Base-by-base conservation (phyloP, 2,329 filamentous ascomycete genomes). In the Curvularia verruculosa region DNA sequence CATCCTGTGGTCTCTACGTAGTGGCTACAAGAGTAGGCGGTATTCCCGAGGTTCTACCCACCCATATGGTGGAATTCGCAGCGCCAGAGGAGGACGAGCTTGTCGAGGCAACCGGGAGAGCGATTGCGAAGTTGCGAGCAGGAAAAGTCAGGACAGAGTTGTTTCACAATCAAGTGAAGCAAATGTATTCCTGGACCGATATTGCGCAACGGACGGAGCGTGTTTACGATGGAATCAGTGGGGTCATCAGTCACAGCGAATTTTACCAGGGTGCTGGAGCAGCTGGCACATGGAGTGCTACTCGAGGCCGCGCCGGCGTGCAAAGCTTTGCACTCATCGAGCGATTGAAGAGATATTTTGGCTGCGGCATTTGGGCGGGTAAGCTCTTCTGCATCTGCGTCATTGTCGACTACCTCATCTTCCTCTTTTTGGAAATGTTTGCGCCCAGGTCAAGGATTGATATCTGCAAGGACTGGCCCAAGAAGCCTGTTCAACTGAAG, bases 151-250 rank as follows among this genome's bases (percentile, higher is more conserved):
- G 92, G 61, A 96, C 95, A 0, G 94, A 98, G 74, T 86, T 89
- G 40, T 99, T 99, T 72, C 95, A 99, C 74, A 94, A 96, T 65
- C 91, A 98, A 76, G 95, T 99, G 61, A 92, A 94, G 77, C 91
- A 90, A 80, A 98, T 98, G 95, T 99, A 99, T 79, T 96, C 92
- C 1, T 99, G 95, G 95, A 91, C 91, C 26, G 94, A 99, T 74
- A 94, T 99, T 26, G 95, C 95, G 13, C 85, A 90, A 67, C 89
- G 95, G 53, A 98, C 95, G 0, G 95, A 99, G 78, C 85, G 94
- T 28, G 95, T 99, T 0, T 99, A 99, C 77, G 88, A 96, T 73
- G 91, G 95, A 46, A 96, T 99, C 66, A 91, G 88, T 2, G 93
- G 92, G 7, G 87, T 87, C n/a, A 87, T 96, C 51, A 87, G 86